Percentiles rank a stretch among this genome's conserved stretches.
Conservation (phyloP, 441 rosid species). For the Cnidoscolus chayamansa region DNA sequence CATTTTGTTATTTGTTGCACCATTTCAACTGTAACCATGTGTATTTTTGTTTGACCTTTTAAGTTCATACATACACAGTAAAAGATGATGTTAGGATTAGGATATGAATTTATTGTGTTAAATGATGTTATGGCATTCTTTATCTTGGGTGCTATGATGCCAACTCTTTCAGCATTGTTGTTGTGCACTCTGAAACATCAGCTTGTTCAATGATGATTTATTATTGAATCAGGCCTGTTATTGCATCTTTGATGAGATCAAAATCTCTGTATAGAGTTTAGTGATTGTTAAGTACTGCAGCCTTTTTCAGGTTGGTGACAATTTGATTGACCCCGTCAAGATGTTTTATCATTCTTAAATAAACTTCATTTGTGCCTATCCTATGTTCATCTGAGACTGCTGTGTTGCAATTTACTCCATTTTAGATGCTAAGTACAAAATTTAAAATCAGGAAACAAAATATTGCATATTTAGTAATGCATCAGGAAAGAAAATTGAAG, state of each 20-base stretch:
- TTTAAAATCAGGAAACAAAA: no score
- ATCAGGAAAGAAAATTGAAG: not conserved
- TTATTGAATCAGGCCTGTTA: not conserved
- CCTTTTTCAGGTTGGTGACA: not conserved
- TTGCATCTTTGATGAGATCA: not conserved
- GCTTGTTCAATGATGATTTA: not conserved
- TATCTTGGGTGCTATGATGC: not conserved
- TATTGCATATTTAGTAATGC: no score
- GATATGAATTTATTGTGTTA: not conserved
- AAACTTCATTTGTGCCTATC: not conserved
- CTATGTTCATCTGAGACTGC: not conserved
- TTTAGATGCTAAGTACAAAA: not conserved
- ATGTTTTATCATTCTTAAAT: not conserved
- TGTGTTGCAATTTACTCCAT: no score
- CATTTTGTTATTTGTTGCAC: not conserved
- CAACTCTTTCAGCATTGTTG: not conserved
- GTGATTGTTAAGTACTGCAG: not conserved
- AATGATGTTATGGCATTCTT: not conserved
- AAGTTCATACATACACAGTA: not conserved
- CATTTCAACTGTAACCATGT: not conserved
- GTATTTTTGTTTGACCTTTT: not conserved
- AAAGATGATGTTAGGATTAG: not conserved
- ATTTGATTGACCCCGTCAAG: not conserved
- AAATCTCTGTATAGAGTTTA: not conserved
- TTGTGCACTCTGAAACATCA: not conserved